Conservation (phyloP, 768 basidiomycete species). For the Tylopilus vinaceipallidus region DNA sequence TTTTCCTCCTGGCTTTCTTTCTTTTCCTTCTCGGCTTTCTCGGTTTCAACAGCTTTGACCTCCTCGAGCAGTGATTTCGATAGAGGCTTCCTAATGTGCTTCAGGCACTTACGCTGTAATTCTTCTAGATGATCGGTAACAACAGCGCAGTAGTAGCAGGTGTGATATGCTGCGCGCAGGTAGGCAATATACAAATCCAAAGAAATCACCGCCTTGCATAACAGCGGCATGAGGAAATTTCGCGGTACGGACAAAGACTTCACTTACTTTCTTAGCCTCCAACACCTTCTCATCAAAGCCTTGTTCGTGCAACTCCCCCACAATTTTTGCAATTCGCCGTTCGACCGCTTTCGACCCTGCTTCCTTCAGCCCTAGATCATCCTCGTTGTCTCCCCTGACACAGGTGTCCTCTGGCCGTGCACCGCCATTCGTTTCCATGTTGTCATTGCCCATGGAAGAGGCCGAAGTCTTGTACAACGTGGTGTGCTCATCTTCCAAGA, state of each 20-base stretch:
- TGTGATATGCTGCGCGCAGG: slow-evolving; percentile 87
- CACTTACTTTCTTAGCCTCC: slow-evolving; percentile 68
- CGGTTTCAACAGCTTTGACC: slow-evolving; percentile 51
- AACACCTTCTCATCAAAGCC: slow-evolving; percentile 65
- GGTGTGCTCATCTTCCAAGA: slow-evolving; percentile 71
- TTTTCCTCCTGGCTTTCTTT: slow-evolving; percentile 45
- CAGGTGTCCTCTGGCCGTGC: slow-evolving; percentile 31
- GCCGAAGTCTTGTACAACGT: slow-evolving; percentile 43
- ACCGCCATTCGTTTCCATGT: slow-evolving; percentile 29
- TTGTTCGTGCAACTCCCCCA: slow-evolving; percentile 68
- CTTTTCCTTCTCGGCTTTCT: slow-evolving; percentile 46
- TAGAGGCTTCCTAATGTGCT: slow-evolving; percentile 81
- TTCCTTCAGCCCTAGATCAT: slow-evolving; percentile 56
- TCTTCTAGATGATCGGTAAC: slow-evolving; percentile 93
- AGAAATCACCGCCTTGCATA: slow-evolving; percentile 64
- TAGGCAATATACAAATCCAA: slow-evolving; percentile 94
- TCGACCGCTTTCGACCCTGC: slow-evolving; percentile 80
- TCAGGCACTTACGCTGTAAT: slow-evolving; percentile 90
- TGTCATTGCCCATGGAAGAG: slow-evolving; percentile 19
- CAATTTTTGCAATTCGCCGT: slow-evolving; percentile 72
- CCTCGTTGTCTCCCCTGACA: slow-evolving; percentile 36
- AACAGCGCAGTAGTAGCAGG: slow-evolving; percentile 97
- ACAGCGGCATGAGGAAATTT: slow-evolving; percentile 21
- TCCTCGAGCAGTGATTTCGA: slow-evolving; percentile 62
- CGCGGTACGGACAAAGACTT: slow-evolving; percentile 11